Conservation (phyloP, 495 filamentous ascomycete species). For the Neurospora sp. region DNA sequence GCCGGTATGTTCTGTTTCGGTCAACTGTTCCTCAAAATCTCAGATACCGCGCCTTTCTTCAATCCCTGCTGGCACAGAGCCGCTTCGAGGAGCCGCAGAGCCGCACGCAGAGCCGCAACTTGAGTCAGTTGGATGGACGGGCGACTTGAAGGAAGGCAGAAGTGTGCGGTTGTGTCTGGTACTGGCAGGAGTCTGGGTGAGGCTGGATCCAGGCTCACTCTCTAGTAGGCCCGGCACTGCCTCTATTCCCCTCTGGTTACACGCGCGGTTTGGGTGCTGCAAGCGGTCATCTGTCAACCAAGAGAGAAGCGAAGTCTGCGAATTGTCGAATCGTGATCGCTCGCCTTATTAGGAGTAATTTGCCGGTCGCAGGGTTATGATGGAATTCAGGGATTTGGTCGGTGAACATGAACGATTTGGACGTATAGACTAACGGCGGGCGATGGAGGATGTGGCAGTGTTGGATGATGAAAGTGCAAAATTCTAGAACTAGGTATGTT, state of each 20-base stretch:
- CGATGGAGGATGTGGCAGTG: neutral
- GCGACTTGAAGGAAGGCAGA: neutral
- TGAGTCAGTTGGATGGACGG: neutral
- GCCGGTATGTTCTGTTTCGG: neutral
- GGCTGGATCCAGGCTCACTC: neutral
- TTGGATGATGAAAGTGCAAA: neutral
- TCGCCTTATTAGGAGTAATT: neutral
- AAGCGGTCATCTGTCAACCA: neutral
- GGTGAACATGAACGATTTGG: neutral
- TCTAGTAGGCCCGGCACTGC: neutral
- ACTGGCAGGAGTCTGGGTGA: neutral
- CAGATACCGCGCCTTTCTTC: neutral
- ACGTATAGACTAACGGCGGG: neutral
- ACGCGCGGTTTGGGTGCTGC: neutral
- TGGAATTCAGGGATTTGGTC: neutral
- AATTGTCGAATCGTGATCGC: no score
- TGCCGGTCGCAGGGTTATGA: neutral
- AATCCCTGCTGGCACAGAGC: neutral
- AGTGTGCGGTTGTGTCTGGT: neutral
- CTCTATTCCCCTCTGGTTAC: neutral
- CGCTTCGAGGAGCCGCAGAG: neutral
- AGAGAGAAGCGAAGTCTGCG: neutral
- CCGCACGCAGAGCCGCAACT: neutral
- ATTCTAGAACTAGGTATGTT: neutral
- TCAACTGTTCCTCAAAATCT: neutral